A percentile compares a stretch with the other conserved stretches of the same genome.
These are phyloP conservation scores for Arabis hirsuta DNA, from an alignment of 345 rosid genomes.

Conservation along the genomic window DNA sequence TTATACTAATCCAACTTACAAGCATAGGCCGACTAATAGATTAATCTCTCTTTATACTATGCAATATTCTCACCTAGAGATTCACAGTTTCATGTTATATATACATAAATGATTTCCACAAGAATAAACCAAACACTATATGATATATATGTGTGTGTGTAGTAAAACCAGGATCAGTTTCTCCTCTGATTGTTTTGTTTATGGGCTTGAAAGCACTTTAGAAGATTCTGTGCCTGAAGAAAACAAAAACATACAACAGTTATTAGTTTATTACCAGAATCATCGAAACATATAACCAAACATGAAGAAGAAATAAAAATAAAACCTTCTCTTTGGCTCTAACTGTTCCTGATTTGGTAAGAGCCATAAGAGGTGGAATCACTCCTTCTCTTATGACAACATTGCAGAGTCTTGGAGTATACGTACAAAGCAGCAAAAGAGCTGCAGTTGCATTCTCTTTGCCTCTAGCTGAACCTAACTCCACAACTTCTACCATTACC, in stretches of 20 bases:
- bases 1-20: neutral
- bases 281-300: constrained; percentile 9
- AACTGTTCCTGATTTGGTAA: constrained; percentile 84
- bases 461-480: constrained; percentile 91
- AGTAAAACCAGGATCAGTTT: constrained; percentile 47
- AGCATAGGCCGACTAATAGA: neutral
- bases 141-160: neutral
- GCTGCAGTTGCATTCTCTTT: constrained; percentile 97
- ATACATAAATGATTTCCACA: neutral
- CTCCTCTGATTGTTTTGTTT: constrained; percentile 65
- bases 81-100: neutral
- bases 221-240: constrained; percentile 79
- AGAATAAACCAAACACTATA: neutral
- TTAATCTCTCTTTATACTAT: neutral
- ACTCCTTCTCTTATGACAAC: constrained; percentile 89
- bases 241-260: constrained; percentile 12
- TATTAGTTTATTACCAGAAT: neutral
- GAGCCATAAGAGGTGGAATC: constrained; percentile 88
- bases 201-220: constrained; percentile 65
- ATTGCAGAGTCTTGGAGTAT: constrained; percentile 62
- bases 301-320: neutral
- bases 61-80: neutral
- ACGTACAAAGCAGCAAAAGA: constrained; percentile 77
- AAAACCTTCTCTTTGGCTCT: constrained; percentile 93
- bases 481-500: constrained; percentile 90